Base-by-base conservation (phyloP, 208 protist genomes). In the Wallacemonas collosoma region DNA sequence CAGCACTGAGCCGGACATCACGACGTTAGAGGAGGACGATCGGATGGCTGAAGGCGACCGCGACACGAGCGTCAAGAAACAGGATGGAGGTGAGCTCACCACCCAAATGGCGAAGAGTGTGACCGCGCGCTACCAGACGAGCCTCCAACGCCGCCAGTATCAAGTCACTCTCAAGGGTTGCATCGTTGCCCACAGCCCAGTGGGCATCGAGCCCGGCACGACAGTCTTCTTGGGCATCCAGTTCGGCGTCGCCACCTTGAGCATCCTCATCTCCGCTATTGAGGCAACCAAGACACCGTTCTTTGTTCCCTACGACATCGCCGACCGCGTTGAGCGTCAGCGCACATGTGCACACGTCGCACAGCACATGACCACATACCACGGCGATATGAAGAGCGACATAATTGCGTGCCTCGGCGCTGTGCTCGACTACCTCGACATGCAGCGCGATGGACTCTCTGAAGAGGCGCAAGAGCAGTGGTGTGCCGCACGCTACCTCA, bases 391-490 rank as follows among this genome's bases (percentile, higher is more conserved):
- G 44, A 71, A 80, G 56, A 91, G 87, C 71, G 89, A 95, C 71
- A 76, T 88, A 26, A 75, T 93, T 50, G 79, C 79, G 56, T 76
- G 73, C 14, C 76, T 88, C 71, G 85, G 80, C 61, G 87, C 80
- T 0, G 76, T 91, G n/a, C 69, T 95, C 43, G 81, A 80, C 38
- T 95, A 90, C 77, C 87, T 91, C 79, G 83, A 76, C 61, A 90
- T 91, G 89, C 85, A 91, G 74, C 77, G 79, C 54, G 81, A 87
- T 54, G 89, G 89, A 9, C 66, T 91, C n/a, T 93, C 87, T 2
- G 89, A 92, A 67, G 87, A 91, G 67, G 89, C 77, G 35, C 83
- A 91, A 72, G 82, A 85, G 67, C 65, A 81, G 66, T 95, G 89
- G 89, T 95, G 89, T 57, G 72, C 82, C 54, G 71, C 84, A 54